Evolutionary conservation across 306 rosid species (phyloP), one percentile per base, ranked within the genome.

Genomic region (Inga laurina): DNA sequence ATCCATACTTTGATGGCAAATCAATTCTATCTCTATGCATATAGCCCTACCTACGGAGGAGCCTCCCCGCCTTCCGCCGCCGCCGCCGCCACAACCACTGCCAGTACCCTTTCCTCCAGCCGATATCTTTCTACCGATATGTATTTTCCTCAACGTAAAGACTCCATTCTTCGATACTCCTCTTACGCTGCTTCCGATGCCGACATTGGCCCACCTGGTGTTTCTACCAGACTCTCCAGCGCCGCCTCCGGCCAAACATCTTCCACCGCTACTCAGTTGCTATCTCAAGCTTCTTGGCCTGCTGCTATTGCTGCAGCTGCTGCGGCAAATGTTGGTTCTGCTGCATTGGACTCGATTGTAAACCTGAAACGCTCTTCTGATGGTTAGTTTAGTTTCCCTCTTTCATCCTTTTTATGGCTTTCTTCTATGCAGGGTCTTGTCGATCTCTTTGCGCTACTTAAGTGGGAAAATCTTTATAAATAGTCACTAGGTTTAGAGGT

Each of bases 301-400:
- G 73, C 79, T 45, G 77, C 91, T 45, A 82, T 81, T 57, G 83
- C 52, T 21, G 84, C 81, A 7, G 84, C 90, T 19, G 81, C 80
- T 49, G 83, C 81, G 19, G 85, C 84, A 0, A 75, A 61, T 74
- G 81, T 4, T 19, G 78, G 71, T 12, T 15, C 86, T 34, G 5
- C 90, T 70, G 1, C 87, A 0, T 79, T 84, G 32, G 97, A 92
- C 74, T 78, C 85, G 34, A 44, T 61, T 70, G 78, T 74, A 65
- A 62, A 88, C 75, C 21, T 89, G 22, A 93, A 95, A 82, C 99
- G 98, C 86, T 66, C 97, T 52, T 81, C 93, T 30, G 97, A 93
- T 76, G 95, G 99, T 95, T 77, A 71, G 85, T 14, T 93, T 77
- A 72, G 12, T 70, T 37, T 19, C 24, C 24, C 15, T 44, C 7